Conservation (phyloP, 805 yeast species). For the Cyberlindnera petersonii region DNA sequence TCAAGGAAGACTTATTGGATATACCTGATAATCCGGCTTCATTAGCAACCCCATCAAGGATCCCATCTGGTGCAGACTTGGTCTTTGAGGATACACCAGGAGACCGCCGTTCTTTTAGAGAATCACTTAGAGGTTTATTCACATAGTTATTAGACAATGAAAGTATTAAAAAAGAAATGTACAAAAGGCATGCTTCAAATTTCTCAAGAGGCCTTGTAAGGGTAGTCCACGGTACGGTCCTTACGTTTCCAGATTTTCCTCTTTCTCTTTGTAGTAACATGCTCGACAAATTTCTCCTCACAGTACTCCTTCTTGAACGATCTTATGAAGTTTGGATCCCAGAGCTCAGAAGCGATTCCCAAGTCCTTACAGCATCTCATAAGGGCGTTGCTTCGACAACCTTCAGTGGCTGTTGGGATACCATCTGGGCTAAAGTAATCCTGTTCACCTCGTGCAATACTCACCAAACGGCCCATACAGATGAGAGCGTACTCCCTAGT, state of each 20-base stretch:
- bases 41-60: neutral
- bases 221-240: slow-evolving; percentile 79
- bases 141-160: neutral
- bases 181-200: too few species aligned
- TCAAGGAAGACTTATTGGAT: too few species aligned
- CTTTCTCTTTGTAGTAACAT: slow-evolving; percentile 74
- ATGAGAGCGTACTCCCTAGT: slow-evolving; percentile 89
- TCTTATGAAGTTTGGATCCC: slow-evolving; percentile 93
- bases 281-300: slow-evolving; percentile 83
- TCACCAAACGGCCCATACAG: slow-evolving; percentile 82
- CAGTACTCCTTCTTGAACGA: slow-evolving; percentile 60
- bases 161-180: too few species aligned
- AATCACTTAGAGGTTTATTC: slow-evolving; percentile 8
- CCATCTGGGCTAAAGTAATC: slow-evolving; percentile 84
- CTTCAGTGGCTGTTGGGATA: slow-evolving; percentile 93
- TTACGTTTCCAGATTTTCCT: slow-evolving; percentile 91
- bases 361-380: slow-evolving; percentile 98
- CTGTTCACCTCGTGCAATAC: slow-evolving; percentile 94
- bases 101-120: slow-evolving; percentile 7
- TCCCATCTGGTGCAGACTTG: slow-evolving; percentile 6
- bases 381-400: slow-evolving; percentile 92
- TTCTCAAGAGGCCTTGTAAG: slow-evolving; percentile 49
- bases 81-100: slow-evolving; percentile 7
- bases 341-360: slow-evolving; percentile 93
- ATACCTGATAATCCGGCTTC: too few species aligned